Conservation (phyloP, 2,329 filamentous ascomycete species). For the Sporothrix euskadiensis region DNA sequence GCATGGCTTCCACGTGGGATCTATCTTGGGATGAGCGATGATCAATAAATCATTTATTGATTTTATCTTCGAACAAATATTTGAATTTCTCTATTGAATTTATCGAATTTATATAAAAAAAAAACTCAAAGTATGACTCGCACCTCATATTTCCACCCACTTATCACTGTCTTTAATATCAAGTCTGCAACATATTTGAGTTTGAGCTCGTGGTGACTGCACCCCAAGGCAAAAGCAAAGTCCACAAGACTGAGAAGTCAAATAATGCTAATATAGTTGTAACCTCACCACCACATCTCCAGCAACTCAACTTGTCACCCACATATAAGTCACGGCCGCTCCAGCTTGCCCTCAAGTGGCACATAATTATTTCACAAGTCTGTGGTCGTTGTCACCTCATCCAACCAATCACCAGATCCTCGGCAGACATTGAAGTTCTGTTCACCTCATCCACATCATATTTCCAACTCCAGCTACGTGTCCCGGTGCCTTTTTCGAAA, state of each 20-base stretch:
- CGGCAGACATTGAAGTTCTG: not conserved
- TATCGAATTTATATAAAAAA: not conserved
- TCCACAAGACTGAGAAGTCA: not conserved
- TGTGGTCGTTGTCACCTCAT: not conserved
- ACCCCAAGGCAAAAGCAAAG: not conserved
- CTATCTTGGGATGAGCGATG: not conserved
- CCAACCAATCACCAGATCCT: not conserved
- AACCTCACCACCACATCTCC: not conserved
- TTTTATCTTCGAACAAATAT: too few species aligned
- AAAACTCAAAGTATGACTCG: not conserved
- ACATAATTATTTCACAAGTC: not conserved
- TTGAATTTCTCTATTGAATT: not conserved
- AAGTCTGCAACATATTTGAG: not conserved
- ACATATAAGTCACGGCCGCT: not conserved
- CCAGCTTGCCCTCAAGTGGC: not conserved
- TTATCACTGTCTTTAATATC: not conserved
- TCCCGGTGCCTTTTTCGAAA: too few species aligned
- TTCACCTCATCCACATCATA: not conserved
- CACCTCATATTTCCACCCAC: not conserved
- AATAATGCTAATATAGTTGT: not conserved
- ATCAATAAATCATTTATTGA: not conserved
- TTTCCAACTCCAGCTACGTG: too few species aligned
- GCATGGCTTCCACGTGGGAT: not conserved
- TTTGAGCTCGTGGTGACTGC: not conserved
- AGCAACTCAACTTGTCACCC: not conserved